A percentile compares a stretch with the other conserved stretches of the same genome.
These are phyloP conservation scores for Yamadazyma endophytica DNA, from an alignment of 805 yeast species.

Conservation along the genomic window DNA sequence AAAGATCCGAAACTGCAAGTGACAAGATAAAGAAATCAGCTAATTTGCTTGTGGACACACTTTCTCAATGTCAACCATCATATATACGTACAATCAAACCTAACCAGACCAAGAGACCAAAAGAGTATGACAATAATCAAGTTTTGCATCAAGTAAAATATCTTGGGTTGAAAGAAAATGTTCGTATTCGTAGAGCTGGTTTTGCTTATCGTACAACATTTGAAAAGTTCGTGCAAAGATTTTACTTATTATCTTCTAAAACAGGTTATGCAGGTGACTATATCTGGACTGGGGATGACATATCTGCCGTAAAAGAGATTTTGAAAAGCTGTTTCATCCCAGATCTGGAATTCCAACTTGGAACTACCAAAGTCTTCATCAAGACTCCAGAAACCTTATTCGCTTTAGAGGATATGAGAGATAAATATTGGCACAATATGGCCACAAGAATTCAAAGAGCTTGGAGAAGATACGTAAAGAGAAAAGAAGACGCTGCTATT, in stretches of 20 bases:
- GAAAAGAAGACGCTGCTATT: slow-evolving; percentile 83
- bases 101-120: slow-evolving; percentile 85
- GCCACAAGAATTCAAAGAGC: slow-evolving; percentile 97
- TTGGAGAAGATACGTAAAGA: slow-evolving; percentile 78
- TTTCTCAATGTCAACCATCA: slow-evolving; percentile 89
- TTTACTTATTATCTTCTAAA: slow-evolving; percentile 77
- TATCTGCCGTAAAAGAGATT: slow-evolving; percentile 49
- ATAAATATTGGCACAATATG: slow-evolving; percentile 96
- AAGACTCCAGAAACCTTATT: slow-evolving; percentile 96
- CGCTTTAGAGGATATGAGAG: slow-evolving; percentile 94
- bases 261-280: slow-evolving; percentile 89
- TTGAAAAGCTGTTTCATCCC: slow-evolving; percentile 64
- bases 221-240: slow-evolving; percentile 93
- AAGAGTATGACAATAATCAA: slow-evolving; percentile 82
- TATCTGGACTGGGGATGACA: slow-evolving; percentile 54
- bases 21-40: slow-evolving; percentile 93
- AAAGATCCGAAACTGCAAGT: slow-evolving; percentile 92
- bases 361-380: slow-evolving; percentile 87
- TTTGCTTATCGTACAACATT: slow-evolving; percentile 96
- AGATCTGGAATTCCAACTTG: slow-evolving; percentile 78
- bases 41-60: slow-evolving; percentile 80
- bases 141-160: slow-evolving; percentile 95
- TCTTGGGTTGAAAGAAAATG: slow-evolving; percentile 94
- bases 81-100: slow-evolving; percentile 98
- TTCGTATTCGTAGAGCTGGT: slow-evolving; percentile 96